phyloP scores from a whole-genome alignment of 2,329 filamentous ascomycete species.

The Fusarium sp. region DNA sequence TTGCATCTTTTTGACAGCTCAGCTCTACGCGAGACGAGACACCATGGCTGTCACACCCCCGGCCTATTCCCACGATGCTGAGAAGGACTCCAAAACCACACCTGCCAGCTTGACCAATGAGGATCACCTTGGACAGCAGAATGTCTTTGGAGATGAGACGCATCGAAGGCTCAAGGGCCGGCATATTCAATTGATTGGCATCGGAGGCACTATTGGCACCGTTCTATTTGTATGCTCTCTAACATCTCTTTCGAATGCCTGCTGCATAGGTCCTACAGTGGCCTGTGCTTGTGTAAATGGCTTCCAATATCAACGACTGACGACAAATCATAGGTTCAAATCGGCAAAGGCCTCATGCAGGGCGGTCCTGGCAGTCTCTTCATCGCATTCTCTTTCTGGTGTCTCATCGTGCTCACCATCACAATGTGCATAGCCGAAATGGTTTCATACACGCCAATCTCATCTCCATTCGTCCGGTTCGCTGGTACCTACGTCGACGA shows the following conservation, averaged over 20 bases:
- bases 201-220: conserved; percentile 75
- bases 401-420: conserved; percentile 70
- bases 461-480: conserved; percentile 82
- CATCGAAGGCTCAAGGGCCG: conserved; percentile 67
- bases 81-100: conserved; percentile 38
- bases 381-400: conserved; percentile 72
- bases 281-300: background rate
- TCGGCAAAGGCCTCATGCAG: conserved; percentile 68
- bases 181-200: conserved; percentile 72
- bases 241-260: no score
- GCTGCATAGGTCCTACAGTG: background rate
- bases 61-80: conserved; percentile 39
- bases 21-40: conserved; percentile 1
- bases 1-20: background rate
- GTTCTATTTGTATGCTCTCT: conserved; percentile 63
- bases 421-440: conserved; percentile 78
- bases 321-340: conserved; percentile 58
- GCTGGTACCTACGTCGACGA: conserved; percentile 82
- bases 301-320: background rate
- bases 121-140: conserved; percentile 7
- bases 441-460: conserved; percentile 82
- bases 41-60: conserved; percentile 40
- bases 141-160: conserved; percentile 50
- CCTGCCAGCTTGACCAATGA: background rate
- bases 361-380: conserved; percentile 72